Percentiles rank a stretch among this genome's conserved stretches.
Evolutionary conservation across 1,139 yeast genomes (phyloP).

Genomic region (Suhomyces choctaworum): DNA sequence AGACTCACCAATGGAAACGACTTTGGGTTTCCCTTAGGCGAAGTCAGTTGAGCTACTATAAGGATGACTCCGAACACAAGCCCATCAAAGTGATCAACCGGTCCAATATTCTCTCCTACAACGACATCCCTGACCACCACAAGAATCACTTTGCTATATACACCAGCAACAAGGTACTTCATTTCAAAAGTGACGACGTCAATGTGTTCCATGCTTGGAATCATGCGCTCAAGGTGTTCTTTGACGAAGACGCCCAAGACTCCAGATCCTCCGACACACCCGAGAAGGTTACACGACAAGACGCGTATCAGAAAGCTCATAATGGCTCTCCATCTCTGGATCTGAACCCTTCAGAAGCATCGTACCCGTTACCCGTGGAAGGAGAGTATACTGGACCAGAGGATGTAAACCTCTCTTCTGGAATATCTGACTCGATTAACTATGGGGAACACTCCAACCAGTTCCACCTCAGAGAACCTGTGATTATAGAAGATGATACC

Average conservation of each 20-base stretch:
- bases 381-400: conserved; percentile 13
- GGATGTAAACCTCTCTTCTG: conserved; percentile 22
- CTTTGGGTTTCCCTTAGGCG: conserved; percentile 62
- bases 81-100: conserved; percentile 47
- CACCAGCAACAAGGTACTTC: conserved; percentile 40
- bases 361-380: neutral
- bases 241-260: conserved; percentile 9
- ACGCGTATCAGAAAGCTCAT: neutral
- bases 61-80: conserved; percentile 57
- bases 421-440: conserved; percentile 21
- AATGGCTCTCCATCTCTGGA: neutral
- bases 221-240: conserved; percentile 30
- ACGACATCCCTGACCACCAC: conserved; percentile 33
- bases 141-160: conserved; percentile 44
- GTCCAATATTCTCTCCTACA: conserved; percentile 23
- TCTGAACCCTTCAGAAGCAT: neutral
- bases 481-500: conserved; percentile 3
- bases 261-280: neutral
- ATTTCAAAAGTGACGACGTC: conserved; percentile 40
- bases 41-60: conserved; percentile 57
- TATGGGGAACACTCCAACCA: conserved; percentile 1
- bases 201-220: conserved; percentile 46
- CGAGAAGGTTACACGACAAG: neutral
- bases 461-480: conserved; percentile 1
- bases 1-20: conserved; percentile 45